Evolutionary conservation across 2,329 filamentous ascomycete species (phyloP).

Genomic region (Aspergillus pseudoterreus): DNA sequence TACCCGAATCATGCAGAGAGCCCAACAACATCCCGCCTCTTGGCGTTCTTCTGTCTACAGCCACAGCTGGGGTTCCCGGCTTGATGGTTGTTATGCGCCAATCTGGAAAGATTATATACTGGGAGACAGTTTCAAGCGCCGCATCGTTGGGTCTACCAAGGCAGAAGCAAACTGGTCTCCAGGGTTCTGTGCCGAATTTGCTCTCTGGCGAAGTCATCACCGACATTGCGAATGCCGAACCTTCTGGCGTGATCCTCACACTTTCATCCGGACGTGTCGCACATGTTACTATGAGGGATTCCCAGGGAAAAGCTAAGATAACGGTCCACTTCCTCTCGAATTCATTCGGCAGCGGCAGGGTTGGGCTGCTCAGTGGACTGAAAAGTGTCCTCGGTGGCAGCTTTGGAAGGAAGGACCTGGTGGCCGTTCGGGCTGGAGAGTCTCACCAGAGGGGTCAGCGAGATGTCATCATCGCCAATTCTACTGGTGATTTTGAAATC

Average conservation of each 20-base stretch:
- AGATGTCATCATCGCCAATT: constrained; percentile 75
- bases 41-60: constrained; percentile 75
- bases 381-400: constrained; percentile 70
- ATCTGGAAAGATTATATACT: constrained; percentile 83
- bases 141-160: constrained; percentile 79
- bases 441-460: constrained; percentile 75
- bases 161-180: constrained; percentile 75
- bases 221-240: constrained; percentile 78
- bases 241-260: constrained; percentile 77
- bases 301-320: constrained; percentile 79
- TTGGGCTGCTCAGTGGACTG: constrained; percentile 75
- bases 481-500: constrained; percentile 71
- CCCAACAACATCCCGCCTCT: constrained; percentile 71
- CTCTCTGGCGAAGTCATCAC: constrained; percentile 73
- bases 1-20: constrained; percentile 69
- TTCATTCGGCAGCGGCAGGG: constrained; percentile 47
- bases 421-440: constrained; percentile 71
- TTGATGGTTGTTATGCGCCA: constrained; percentile 81
- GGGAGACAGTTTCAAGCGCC: constrained; percentile 90
- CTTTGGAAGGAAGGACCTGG: constrained; percentile 70
- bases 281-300: constrained; percentile 80
- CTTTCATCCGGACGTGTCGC: constrained; percentile 83
- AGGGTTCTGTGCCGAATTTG: constrained; percentile 69
- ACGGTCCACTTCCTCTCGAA: constrained; percentile 71
- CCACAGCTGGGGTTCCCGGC: constrained; percentile 76